These are phyloP conservation scores for Venturia carpophila DNA, from an alignment of 2,329 filamentous ascomycete species.

Conservation along the genomic window DNA sequence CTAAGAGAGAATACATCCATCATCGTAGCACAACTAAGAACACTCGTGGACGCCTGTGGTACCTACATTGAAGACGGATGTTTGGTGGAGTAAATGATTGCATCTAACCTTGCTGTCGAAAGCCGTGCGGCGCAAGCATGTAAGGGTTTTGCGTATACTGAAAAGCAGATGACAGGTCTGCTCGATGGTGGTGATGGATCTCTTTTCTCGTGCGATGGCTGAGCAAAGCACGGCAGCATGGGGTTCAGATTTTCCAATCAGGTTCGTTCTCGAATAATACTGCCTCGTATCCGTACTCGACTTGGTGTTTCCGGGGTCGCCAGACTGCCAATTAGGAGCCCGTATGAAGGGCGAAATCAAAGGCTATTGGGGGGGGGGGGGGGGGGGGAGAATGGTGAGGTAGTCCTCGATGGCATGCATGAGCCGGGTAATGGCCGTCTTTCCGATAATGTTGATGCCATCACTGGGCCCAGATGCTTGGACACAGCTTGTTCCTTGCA, in stretches of 20 bases:
- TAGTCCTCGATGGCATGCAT: neutral
- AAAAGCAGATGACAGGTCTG: no score
- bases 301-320: neutral
- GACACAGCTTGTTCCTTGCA: constrained; percentile 4
- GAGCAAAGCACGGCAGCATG: neutral
- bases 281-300: no score
- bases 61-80: no score
- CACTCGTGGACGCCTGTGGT: no score
- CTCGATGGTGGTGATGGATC: no score
- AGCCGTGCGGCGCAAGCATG: no score
- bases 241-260: neutral
- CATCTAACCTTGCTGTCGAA: no score
- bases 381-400: neutral
- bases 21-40: no score
- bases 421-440: neutral
- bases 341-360: neutral
- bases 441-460: neutral
- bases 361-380: neutral
- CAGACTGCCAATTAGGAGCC: neutral
- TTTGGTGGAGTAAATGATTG: no score
- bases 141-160: no score
- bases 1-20: no score
- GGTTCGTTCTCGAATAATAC: neutral
- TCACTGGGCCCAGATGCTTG: neutral
- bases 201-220: neutral